phyloP scores from a whole-genome alignment of 495 filamentous ascomycete genomes.

The Astrocystis sublimbata region DNA sequence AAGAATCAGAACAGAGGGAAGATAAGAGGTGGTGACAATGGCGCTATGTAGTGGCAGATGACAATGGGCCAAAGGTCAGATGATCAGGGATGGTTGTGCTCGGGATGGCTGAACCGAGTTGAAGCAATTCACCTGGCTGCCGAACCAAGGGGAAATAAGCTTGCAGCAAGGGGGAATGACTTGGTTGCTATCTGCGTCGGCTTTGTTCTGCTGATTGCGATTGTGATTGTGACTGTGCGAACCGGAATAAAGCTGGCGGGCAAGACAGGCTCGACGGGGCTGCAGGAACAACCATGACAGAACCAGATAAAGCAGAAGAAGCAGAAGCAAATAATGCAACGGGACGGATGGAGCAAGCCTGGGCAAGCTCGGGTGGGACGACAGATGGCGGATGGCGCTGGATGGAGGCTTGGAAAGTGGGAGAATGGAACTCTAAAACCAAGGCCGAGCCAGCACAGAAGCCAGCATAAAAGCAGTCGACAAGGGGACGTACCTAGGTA shows the following conservation, averaged over 20 bases:
- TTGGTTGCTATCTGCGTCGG: slow-evolving; percentile 1
- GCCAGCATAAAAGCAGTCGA: too few relatives aligned
- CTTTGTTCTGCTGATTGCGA: slow-evolving; percentile 12
- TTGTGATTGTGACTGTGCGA: too few relatives aligned
- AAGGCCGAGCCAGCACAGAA: too few relatives aligned
- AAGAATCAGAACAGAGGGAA: slow-evolving; percentile 1
- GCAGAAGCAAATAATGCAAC: too few relatives aligned
- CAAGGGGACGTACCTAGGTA: too few relatives aligned
- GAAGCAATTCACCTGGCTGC: slow-evolving; percentile 1
- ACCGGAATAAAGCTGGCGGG: neutral
- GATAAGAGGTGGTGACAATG: neutral
- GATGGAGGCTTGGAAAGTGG: slow-evolving; percentile 15
- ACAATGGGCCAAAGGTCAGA: slow-evolving; percentile 3
- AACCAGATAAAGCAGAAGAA: too few relatives aligned
- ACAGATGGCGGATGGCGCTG: neutral
- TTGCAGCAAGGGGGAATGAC: neutral
- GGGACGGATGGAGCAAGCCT: slow-evolving; percentile 13
- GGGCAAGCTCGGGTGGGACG: neutral
- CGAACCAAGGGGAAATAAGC: neutral
- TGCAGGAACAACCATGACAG: slow-evolving; percentile 15
- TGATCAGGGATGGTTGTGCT: slow-evolving; percentile 10
- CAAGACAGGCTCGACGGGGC: slow-evolving; percentile 4
- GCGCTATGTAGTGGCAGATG: neutral
- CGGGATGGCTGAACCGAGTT: neutral
- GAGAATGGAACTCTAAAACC: slow-evolving; percentile 6